phyloP scores from a whole-genome alignment of 2,329 filamentous ascomycete species.

The Curvularia hawaiiensis region DNA sequence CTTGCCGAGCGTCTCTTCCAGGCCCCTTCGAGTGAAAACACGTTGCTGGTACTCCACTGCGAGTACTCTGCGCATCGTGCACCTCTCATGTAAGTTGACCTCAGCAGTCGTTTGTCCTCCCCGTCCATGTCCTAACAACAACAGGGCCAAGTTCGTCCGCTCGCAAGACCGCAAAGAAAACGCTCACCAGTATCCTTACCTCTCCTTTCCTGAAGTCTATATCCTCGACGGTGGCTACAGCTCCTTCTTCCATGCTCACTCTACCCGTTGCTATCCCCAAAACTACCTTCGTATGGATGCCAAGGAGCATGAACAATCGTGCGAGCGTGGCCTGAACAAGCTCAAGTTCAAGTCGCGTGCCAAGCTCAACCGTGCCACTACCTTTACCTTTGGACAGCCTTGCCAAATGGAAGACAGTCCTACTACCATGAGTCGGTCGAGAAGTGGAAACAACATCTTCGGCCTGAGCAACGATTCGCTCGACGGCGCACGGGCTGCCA shows the following conservation, averaged over 20 bases:
- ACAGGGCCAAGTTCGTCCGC: constrained; percentile 82
- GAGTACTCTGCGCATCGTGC: constrained; percentile 98
- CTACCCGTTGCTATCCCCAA: constrained; percentile 84
- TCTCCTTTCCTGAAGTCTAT: constrained; percentile 97
- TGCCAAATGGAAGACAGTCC: constrained; percentile 68
- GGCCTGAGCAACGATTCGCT: constrained; percentile 39
- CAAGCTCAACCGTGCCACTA: constrained; percentile 85
- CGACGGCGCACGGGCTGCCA: constrained; percentile 40
- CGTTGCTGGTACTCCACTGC: constrained; percentile 92
- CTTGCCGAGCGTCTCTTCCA: constrained; percentile 79
- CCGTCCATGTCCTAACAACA: constrained; percentile 11
- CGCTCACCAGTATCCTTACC: constrained; percentile 79
- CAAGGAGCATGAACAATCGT: constrained; percentile 88
- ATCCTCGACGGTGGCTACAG: constrained; percentile 97
- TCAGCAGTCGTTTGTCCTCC: no score
- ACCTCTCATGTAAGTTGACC: constrained; percentile 74
- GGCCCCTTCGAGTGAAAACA: constrained; percentile 66
- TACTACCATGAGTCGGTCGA: constrained; percentile 50
- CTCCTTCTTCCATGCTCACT: constrained; percentile 82
- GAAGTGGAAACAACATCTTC: constrained; percentile 39
- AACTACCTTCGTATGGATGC: constrained; percentile 97
- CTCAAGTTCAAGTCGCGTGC: constrained; percentile 76
- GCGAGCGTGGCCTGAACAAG: constrained; percentile 92
- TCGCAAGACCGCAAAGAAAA: constrained; percentile 87
- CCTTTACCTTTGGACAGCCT: constrained; percentile 90